Evolutionary conservation across 495 filamentous ascomycete species (phyloP), one percentile per base, ranked within the genome.

Genomic region (Jackrogersella minutella): DNA sequence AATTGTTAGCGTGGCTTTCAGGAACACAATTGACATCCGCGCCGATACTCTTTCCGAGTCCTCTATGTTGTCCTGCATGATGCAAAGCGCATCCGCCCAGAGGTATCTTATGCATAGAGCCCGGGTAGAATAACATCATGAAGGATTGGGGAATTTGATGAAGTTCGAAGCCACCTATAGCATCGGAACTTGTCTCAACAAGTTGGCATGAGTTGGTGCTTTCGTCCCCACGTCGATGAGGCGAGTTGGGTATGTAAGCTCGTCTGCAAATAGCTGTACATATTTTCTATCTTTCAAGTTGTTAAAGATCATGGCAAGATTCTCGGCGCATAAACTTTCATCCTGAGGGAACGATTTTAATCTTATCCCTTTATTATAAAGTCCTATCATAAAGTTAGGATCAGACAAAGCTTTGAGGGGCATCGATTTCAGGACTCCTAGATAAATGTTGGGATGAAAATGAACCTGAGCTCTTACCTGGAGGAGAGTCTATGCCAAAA

Each of bases 41-140:
- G 56, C 24, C 2, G 53, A 50, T 11, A 64, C 66, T 33, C 43
- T 64, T 14, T 59, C 61, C 66, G 60, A 69, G 30, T 69, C 66
- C 2, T 56, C 19, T 10, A 22, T 17, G 17, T 65, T 54, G 7
- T 58, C 60, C 28, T 69, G 66, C 2, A 69, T 40, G 11, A 69
- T 69, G 21, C 66, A 69, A 3, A 69, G 31, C 2, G 66, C 66
- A 41, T 69, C 66, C 4, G 65, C 36, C 66, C 66, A 69, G 28
- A 69, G 60, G 36, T 64, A 69, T 17, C 30, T 53, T 22, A 64
- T 60, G 2, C 24, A 22, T 6, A 69, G 13, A 0, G 53, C 28
- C 22, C 46, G 55, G 4, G 46, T 40, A 11, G 19, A 7, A 64
- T 50, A 17, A 61, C 55, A 30, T 69, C 64, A 9, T 43, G 28